Conservation (phyloP, 2,329 filamentous ascomycete genomes). For the Chaetomium olivaceum region DNA sequence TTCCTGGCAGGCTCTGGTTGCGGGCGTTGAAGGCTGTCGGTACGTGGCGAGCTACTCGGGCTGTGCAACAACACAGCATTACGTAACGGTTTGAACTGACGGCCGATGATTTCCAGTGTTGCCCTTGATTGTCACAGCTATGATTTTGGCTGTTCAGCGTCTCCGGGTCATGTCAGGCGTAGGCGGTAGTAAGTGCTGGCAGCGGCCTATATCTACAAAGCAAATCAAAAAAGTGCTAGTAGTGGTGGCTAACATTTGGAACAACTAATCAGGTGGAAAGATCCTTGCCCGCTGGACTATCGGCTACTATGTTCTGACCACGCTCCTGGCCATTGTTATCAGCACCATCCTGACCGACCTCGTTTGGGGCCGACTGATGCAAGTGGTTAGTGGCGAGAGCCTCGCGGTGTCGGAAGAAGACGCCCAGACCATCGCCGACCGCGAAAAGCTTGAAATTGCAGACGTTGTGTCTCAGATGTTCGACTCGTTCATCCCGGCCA, state of each 20-base stretch:
- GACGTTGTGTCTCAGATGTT: constrained; percentile 51
- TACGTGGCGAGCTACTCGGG: constrained; percentile 1
- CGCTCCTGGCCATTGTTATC: constrained; percentile 50
- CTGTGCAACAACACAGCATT: too few species aligned
- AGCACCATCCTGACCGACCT: constrained; percentile 49
- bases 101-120: constrained; percentile 37
- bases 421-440: constrained; percentile 39
- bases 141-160: constrained; percentile 53
- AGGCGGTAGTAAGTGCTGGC: constrained; percentile 33
- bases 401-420: constrained; percentile 37
- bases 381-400: constrained; percentile 39
- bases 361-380: constrained; percentile 51
- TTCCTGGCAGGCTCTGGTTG: constrained; percentile 53
- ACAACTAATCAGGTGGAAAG: constrained; percentile 36
- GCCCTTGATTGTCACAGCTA: constrained; percentile 53
- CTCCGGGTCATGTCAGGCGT: constrained; percentile 51
- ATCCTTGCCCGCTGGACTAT: constrained; percentile 51
- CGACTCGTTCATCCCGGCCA: constrained; percentile 51
- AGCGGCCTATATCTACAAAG: too few species aligned
- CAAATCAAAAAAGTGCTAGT: too few species aligned
- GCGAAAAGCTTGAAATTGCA: constrained; percentile 39
- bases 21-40: constrained; percentile 50
- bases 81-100: not conserved
- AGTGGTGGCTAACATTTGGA: not conserved
- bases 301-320: constrained; percentile 52